Base-by-base conservation (phyloP, 129 eudicot species). In the Smallanthus sonchifolius region DNA sequence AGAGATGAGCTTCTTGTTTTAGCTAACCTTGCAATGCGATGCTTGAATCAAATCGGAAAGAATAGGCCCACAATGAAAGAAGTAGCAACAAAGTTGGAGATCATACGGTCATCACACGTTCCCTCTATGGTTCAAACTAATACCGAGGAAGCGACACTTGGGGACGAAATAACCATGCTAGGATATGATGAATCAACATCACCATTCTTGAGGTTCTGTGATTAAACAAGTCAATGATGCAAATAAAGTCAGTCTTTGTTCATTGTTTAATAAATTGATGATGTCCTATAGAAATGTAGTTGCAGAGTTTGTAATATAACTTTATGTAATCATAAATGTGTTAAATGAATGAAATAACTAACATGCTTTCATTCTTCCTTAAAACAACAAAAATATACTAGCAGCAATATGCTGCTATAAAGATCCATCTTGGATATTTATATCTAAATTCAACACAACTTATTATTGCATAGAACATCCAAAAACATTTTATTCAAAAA, bases 1-100 rank as follows among this genome's bases (percentile, higher is more conserved):
- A 47, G 17, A 19, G 81, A 77, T 35, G 81, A 69, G 51, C 38
- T 77, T 6, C 11, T 44, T 14, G 11, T 11, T 8, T 28, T 69
- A 24, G 65, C 81, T 77, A 77, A 69, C 69, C 69, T 77, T 15
- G 81, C 81, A 16, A 57, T 43, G 54, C 28, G 68, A 68, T 77
- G 81, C 69, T 17, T 68, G 17, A 67, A 67, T 15, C 30, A 39
- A 77, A 43, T 13, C 70, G 75, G 2, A 77, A 51, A 24, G 36
- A 32, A 54, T 28, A 68, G 75, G 62, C 70, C 81, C 14, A 68
- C 75, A 44, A 68, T 77, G 81, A 77, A 56, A 69, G 69, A 77
- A 44, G 63, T 68, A 14, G 75, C 24, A 0, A 19, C 16, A 43
- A 61, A 77, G 39, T 47, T 68, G n/a, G 81, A 77, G 68, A 16